These are phyloP conservation scores for Agrocybe praecox DNA, from an alignment of 768 basidiomycete genomes.

Conservation along the genomic window DNA sequence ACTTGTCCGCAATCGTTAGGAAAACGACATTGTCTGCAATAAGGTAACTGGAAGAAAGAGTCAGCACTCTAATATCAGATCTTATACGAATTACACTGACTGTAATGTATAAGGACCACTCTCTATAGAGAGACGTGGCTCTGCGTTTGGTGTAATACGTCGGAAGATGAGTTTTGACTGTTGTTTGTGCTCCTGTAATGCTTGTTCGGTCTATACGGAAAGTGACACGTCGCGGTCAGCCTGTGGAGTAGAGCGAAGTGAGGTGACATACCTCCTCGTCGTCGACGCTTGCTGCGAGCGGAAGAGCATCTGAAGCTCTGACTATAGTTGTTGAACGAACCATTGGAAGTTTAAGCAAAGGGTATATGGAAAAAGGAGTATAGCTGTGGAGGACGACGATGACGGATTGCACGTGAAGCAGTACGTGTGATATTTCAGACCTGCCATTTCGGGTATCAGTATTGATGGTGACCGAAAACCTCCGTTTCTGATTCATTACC, in stretches of 20 bases:
- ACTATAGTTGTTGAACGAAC: constrained; percentile 88
- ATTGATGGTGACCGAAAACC: not conserved
- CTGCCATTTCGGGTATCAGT: constrained; percentile 8
- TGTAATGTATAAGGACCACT: constrained; percentile 95
- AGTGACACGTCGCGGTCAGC: constrained; percentile 30
- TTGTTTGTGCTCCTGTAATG: constrained; percentile 96
- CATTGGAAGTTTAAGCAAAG: constrained; percentile 46
- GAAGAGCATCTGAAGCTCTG: constrained; percentile 83
- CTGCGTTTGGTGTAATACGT: constrained; percentile 90
- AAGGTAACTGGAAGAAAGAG: constrained; percentile 70
- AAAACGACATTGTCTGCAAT: constrained; percentile 94
- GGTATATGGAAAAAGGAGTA: constrained; percentile 5
- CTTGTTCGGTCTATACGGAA: constrained; percentile 78
- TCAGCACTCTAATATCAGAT: constrained; percentile 1
- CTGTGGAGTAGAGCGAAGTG: not conserved
- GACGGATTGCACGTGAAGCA: constrained; percentile 13
- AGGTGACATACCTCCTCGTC: constrained; percentile 80
- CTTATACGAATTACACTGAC: constrained; percentile 48
- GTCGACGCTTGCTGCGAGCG: constrained; percentile 94
- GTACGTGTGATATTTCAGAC: constrained; percentile 20
- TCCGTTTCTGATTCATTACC: constrained; percentile 2
- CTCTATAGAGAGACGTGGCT: constrained; percentile 96
- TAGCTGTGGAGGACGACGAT: constrained; percentile 5
- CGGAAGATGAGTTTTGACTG: constrained; percentile 97
- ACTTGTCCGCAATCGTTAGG: constrained; percentile 93